A percentile compares a stretch with the other conserved stretches of the same genome.
These are phyloP conservation scores for Chrysosporium keratinophilum DNA, from an alignment of 2,329 filamentous ascomycete species.

Conservation along the genomic window DNA sequence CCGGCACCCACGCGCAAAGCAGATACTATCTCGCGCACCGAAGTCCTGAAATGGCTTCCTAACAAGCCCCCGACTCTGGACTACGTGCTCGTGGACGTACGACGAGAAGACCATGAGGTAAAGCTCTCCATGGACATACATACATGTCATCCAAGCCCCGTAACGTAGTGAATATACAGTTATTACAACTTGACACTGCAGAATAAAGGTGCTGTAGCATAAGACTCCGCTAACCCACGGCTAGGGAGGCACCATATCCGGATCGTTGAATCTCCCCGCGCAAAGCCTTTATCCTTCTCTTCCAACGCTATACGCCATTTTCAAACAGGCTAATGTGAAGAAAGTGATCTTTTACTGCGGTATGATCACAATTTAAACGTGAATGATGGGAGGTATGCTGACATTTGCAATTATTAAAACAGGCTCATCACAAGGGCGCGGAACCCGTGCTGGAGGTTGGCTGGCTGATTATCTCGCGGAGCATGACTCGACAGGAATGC, in stretches of 20 bases:
- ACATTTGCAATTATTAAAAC: not conserved
- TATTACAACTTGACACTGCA: not conserved
- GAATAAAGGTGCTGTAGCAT: not conserved
- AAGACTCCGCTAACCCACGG: not conserved
- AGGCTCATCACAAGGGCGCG: constrained; percentile 49
- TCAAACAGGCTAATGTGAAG: constrained; percentile 24
- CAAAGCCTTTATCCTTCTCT: constrained; percentile 33
- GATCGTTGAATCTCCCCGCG: constrained; percentile 42
- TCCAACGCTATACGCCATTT: constrained; percentile 28
- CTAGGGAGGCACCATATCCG: constrained; percentile 51
- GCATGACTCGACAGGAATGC: constrained; percentile 18
- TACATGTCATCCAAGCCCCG: not conserved
- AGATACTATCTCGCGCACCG: constrained; percentile 11
- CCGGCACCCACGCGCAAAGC: constrained; percentile 26
- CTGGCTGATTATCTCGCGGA: constrained; percentile 44
- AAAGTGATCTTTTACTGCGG: constrained; percentile 36
- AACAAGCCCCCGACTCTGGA: constrained; percentile 23
- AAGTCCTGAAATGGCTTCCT: constrained; percentile 21
- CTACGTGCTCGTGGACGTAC: constrained; percentile 40
- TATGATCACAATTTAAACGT: too few relatives aligned
- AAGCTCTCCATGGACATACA: not conserved
- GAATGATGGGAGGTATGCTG: not conserved
- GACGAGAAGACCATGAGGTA: constrained; percentile 40
- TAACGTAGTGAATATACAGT: not conserved
- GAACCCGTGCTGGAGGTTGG: constrained; percentile 47